These are phyloP conservation scores for Trichophyton benhamiae DNA, from an alignment of 2,329 filamentous ascomycete species.

Conservation along the genomic window DNA sequence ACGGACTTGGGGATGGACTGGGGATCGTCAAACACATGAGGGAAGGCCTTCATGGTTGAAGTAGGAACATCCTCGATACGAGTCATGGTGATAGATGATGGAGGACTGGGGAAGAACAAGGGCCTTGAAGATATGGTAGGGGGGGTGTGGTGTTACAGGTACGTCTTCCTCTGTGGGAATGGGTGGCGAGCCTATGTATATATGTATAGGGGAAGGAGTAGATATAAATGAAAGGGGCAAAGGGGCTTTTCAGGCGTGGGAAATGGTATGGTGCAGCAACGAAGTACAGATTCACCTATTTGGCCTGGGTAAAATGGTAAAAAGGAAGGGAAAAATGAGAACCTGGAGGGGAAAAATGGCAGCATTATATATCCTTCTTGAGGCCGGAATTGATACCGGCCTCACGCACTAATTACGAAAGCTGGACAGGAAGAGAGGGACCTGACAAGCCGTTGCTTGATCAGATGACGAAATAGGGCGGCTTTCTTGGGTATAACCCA, in stretches of 20 bases:
- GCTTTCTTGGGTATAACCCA: background rate
- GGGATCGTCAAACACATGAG: constrained; percentile 34
- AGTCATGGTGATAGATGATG: constrained; percentile 23
- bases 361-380: constrained; percentile 31
- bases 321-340: constrained; percentile 17
- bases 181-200: background rate
- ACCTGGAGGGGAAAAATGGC: constrained; percentile 3
- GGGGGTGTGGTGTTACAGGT: background rate
- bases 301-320: constrained; percentile 17
- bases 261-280: constrained; percentile 3
- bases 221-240: background rate
- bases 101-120: background rate
- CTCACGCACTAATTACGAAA: constrained; percentile 31
- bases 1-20: constrained; percentile 28
- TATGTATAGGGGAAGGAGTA: background rate
- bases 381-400: constrained; percentile 38
- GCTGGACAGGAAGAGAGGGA: constrained; percentile 16
- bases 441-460: constrained; percentile 13
- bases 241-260: background rate
- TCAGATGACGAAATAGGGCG: constrained; percentile 8
- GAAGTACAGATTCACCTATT: constrained; percentile 12
- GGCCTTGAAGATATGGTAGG: background rate
- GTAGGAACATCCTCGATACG: constrained; percentile 22
- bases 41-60: constrained; percentile 31
- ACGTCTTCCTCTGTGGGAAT: background rate